Evolutionary conservation across 2,329 filamentous ascomycete genomes (phyloP), one percentile per base, ranked within the genome.

Genomic region (Fusarium citri): DNA sequence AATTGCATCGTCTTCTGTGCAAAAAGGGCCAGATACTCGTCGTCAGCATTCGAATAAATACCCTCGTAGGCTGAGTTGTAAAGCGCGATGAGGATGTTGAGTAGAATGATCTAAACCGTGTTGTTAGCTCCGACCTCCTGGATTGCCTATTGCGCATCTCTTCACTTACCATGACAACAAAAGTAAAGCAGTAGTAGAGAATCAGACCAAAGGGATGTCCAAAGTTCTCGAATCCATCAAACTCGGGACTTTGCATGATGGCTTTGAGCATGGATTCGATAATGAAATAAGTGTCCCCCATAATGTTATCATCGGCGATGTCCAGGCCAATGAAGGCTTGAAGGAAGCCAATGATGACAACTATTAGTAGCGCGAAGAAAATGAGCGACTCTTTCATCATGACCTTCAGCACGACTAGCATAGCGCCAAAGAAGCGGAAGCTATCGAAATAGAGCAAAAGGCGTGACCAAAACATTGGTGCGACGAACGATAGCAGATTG

Each of bases 11-110:
- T 98, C 81, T 97, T 97, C 72, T 97, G 92, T 0, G 93, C 88
- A 80, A 97, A 98, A 6, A 98, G 87, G 0, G 94, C 95, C 78
- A 99, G 90, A 80, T 94, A 99, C 80, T 99, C 96, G 79, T 99
- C 96, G 71, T 94, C 92, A 7, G 96, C 94, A 76, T 99, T 94
- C 47, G 92, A 91, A 74, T 94, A 97, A 64, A 98, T 97, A 79
- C 97, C 94, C 76, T 97, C 92, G 78, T 99, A 98, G 3, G 96
- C 94, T 48, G 91, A 95, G 82, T 98, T 98, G 84, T 98, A 99
- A 9, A 99, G 88, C 0, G 96, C 96, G 77, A 99, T 98, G 61
- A 99, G 89, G 74, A 99, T 94, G 79, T 99, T 99, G 72, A 99
- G 88, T 26, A 98, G 85, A 59, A 99, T 83, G 25, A 89, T 85